These are phyloP conservation scores for Leishmania guyanensis DNA, from an alignment of 208 protist species.

Conservation along the genomic window DNA sequence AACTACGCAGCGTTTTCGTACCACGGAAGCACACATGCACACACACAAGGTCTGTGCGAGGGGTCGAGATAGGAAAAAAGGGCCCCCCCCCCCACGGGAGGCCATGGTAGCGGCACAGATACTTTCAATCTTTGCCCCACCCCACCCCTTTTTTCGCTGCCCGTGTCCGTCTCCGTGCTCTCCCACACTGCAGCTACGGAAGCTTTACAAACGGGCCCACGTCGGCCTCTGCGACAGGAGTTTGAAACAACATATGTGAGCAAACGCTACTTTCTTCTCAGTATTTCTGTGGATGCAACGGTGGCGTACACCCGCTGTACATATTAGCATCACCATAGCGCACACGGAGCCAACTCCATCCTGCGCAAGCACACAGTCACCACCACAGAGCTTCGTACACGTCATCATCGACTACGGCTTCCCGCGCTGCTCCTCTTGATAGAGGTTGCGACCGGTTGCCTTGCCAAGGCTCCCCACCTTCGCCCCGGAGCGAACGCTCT, in stretches of 20 bases:
- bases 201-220: neutral
- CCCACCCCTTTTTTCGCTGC: neutral
- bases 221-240: neutral
- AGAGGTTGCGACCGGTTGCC: conserved; percentile 70
- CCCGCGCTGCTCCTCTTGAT: conserved; percentile 40
- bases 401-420: neutral
- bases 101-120: neutral
- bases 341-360: neutral
- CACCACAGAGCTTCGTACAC: neutral
- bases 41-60: neutral
- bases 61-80: conserved; percentile 1
- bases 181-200: neutral
- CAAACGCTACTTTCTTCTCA: neutral
- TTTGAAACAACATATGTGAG: neutral
- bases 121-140: neutral
- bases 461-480: conserved; percentile 77
- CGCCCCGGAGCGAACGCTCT: conserved; percentile 55
- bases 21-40: neutral
- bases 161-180: neutral
- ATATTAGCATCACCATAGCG: neutral
- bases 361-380: neutral
- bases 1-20: neutral
- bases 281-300: conserved; percentile 2
- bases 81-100: neutral
- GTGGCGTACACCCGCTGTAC: neutral